Evolutionary conservation across 192 early-diverging fungal genomes (phyloP), one percentile per base, ranked within the genome.

Genomic region (Coemansia sp.): DNA sequence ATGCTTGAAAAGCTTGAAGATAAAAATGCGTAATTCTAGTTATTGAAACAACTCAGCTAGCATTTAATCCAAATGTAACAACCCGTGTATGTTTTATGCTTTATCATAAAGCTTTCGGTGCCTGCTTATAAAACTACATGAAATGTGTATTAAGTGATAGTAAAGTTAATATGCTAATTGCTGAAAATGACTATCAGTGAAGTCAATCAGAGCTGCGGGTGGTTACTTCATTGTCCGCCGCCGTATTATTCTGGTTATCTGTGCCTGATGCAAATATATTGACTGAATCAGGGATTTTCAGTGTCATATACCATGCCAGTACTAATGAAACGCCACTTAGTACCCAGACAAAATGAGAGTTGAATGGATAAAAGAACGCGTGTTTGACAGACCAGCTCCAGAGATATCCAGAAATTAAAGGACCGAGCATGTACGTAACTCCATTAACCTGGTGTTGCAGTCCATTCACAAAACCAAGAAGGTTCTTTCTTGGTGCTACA

Each of bases 371-470:
- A 6, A 71, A 70, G 32, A 67, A 56, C 16, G 64, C 49, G 50
- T 77, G 68, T 64, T 76, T 74, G 44, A 68, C 58, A 0, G 79
- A 82, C 74, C 71, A 74, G 45, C 68, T 64, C 79, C 79, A 77
- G 9, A 77, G 49, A 5, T 52, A n/a, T 11, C 75, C 79, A 1
- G 79, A 67, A 4, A 74, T 19, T 1, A 76, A 37, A 15, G 79
- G 79, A 0, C 68, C 79, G 23, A 74, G 12, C 9, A 82, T 61
- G n/a, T 75, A 54, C 9, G 57, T 59, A 9, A 52, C 5, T 10
- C 70, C 68, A 16, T 67, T 64, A 7, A 53, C 64, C 44, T 77
- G 52, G 53, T 82, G 79, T 68, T 82, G 79, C 5, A 64, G 19
- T 8, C 75, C 65, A 37, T 82, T 82, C 50, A 77, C 67, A 7